Evolutionary conservation across 805 yeast species (phyloP).

Genomic region (Cyberlindnera saturnus): DNA sequence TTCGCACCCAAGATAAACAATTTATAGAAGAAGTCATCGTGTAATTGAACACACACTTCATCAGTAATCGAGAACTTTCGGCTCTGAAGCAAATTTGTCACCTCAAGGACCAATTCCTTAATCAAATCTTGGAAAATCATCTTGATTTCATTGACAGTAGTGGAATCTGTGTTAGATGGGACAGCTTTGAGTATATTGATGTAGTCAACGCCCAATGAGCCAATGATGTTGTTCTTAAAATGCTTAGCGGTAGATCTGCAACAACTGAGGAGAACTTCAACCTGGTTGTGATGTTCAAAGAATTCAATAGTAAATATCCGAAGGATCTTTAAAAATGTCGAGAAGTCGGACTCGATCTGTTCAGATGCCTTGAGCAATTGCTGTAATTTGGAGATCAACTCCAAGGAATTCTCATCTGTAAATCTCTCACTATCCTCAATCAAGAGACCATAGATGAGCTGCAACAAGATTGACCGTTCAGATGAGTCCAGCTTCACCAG

Average conservation of each 20-base stretch:
- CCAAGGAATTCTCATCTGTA: slow-evolving; percentile 1
- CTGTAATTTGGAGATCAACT: slow-evolving; percentile 8
- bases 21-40: slow-evolving; percentile 16
- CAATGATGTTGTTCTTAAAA: slow-evolving; percentile 16
- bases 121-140: slow-evolving; percentile 5
- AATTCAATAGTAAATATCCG: slow-evolving; percentile 9
- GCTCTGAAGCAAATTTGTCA: slow-evolving; percentile 9
- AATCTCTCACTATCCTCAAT: slow-evolving; percentile 4
- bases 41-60: slow-evolving; percentile 8
- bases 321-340: slow-evolving; percentile 14
- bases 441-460: slow-evolving; percentile 36
- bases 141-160: slow-evolving; percentile 8
- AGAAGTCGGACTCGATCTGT: slow-evolving; percentile 8
- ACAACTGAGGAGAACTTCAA: slow-evolving; percentile 7
- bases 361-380: slow-evolving; percentile 13
- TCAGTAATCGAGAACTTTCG: slow-evolving; percentile 7
- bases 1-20: slow-evolving; percentile 12
- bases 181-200: slow-evolving; percentile 5
- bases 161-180: slow-evolving; percentile 1
- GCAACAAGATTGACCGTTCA: slow-evolving; percentile 27
- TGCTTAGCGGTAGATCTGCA: slow-evolving; percentile 10
- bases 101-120: slow-evolving; percentile 12
- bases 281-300: slow-evolving; percentile 20
- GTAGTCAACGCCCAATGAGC: slow-evolving; percentile 9
- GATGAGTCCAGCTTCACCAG: slow-evolving; percentile 24